Evolutionary conservation across 345 rosid species (phyloP), one percentile per base, ranked within the genome.

Genomic region (Populus tremula): DNA sequence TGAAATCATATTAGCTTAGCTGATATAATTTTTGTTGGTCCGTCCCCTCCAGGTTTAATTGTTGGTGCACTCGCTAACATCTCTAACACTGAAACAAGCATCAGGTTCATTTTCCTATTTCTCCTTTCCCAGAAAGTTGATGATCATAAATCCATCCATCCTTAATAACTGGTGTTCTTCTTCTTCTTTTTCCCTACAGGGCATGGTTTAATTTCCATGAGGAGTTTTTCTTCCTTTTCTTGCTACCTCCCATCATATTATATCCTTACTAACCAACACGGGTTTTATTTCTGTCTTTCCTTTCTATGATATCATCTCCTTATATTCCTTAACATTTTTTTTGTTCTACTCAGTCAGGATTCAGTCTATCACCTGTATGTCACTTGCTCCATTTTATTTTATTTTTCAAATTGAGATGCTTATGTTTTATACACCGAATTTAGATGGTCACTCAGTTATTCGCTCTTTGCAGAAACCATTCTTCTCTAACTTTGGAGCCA

Each of bases 201-300:
- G 76, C 97, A 20, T 96, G 99, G 98, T 94, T 96, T 86, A 94
- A 96, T 84, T 96, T 96, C 82, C 99, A 96, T 69, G 98, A 94
- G 72, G 99, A 94, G 85, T 96, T 96, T 76, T 96, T 96, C 90
- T 96, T 96, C 80, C 86, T 96, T 62, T 96, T 96, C 85, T 87
- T 96, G 82, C 82, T 96, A 75, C 99, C 98, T 47, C 99, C 99
- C 50, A 96, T 96, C 64, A 96, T 96, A 81, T 94, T 96, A 92
- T 92, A 96, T 96, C 99, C 99, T 75, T 33, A 27, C 68, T 77
- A 47, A 47, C 54, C 12, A 36, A 27, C 50, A 74, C 45, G 47
- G 18, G 17, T 76, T 73, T 36, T 5, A 56, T 35, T 70, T 70
- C 39, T 79, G 63, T 53, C 79, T 35, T 74, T 50, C 62, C 64